These are phyloP conservation scores for Carex kokanica DNA, from an alignment of 176 grass and related monocot species.

Conservation along the genomic window DNA sequence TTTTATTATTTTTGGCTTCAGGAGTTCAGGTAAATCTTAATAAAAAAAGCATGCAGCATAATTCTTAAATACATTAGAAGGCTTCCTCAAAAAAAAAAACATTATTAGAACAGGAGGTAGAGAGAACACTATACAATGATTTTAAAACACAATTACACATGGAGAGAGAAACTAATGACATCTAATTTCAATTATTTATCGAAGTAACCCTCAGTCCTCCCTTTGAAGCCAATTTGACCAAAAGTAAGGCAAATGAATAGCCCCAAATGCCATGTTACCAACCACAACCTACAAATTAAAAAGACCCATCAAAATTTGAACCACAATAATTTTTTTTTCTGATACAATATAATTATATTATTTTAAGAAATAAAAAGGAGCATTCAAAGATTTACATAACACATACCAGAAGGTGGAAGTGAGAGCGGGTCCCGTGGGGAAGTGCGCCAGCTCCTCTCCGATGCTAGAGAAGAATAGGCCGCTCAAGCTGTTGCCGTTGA, in stretches of 20 bases:
- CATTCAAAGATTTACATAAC: background rate
- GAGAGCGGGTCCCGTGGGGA: slow-evolving; percentile 67
- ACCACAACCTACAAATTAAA: background rate
- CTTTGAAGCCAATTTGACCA: slow-evolving; percentile 98
- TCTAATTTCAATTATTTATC: slow-evolving; percentile 10
- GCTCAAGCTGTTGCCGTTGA: slow-evolving; percentile 86
- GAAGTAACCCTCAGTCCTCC: slow-evolving; percentile 90
- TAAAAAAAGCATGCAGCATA: background rate
- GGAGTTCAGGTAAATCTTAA: background rate
- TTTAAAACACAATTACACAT: slow-evolving; percentile 13
- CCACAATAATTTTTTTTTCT: background rate
- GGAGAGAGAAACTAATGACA: background rate
- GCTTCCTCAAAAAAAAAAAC: too few relatives aligned
- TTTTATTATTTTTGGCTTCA: background rate
- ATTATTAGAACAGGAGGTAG: background rate
- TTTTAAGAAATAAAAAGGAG: background rate
- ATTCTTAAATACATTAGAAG: background rate
- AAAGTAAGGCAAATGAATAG: slow-evolving; percentile 50
- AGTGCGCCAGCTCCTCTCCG: slow-evolving; percentile 82
- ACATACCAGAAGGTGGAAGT: slow-evolving; percentile 76
- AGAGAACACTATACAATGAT: slow-evolving; percentile 34
- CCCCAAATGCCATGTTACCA: background rate
- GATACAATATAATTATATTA: background rate
- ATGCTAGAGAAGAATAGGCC: slow-evolving; percentile 98
- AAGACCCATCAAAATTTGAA: background rate